These are phyloP conservation scores for Cryptococcus hybrid DNA, from an alignment of 1,284 basidiomycete genomes.

Conservation along the genomic window DNA sequence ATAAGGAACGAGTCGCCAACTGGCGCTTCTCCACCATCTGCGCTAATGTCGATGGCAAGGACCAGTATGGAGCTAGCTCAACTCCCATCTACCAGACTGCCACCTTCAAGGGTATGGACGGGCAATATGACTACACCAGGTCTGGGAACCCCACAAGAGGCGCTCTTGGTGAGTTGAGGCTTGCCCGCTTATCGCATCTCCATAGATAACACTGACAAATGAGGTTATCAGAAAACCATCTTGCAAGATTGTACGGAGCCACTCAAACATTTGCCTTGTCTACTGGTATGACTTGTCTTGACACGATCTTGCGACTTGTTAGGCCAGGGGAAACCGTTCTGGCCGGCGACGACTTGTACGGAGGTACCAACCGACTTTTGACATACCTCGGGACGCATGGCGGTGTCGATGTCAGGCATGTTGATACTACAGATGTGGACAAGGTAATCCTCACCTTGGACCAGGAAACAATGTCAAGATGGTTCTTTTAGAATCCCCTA, in stretches of 20 bases:
- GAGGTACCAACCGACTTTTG: constrained; percentile 94
- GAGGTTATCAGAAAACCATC: constrained; percentile 70
- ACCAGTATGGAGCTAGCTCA: constrained; percentile 91
- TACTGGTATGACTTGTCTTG: constrained; percentile 97
- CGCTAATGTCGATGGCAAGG: constrained; percentile 90
- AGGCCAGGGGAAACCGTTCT: constrained; percentile 94
- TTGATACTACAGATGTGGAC: constrained; percentile 75
- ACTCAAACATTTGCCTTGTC: constrained; percentile 85
- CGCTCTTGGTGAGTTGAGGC: constrained; percentile 69
- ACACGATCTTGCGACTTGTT: constrained; percentile 89
- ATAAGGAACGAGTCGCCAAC: constrained; percentile 29
- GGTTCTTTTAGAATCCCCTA: constrained; percentile 96
- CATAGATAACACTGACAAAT: constrained; percentile 1
- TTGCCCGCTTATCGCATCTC: background rate
- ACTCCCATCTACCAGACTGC: constrained; percentile 98
- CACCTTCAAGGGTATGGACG: constrained; percentile 94
- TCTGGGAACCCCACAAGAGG: constrained; percentile 96
- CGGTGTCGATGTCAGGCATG: constrained; percentile 87
- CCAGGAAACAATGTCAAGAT: constrained; percentile 67
- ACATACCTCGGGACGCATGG: constrained; percentile 85
- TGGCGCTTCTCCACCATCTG: constrained; percentile 53
- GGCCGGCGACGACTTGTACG: constrained; percentile 96
- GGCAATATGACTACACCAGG: constrained; percentile 85
- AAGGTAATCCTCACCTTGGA: constrained; percentile 63
- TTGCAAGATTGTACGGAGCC: constrained; percentile 91